Percentiles rank a stretch among this genome's conserved stretches.
phyloP scores from a whole-genome alignment of 352 stramenopile genomes.

The Pythium apleroticum region DNA sequence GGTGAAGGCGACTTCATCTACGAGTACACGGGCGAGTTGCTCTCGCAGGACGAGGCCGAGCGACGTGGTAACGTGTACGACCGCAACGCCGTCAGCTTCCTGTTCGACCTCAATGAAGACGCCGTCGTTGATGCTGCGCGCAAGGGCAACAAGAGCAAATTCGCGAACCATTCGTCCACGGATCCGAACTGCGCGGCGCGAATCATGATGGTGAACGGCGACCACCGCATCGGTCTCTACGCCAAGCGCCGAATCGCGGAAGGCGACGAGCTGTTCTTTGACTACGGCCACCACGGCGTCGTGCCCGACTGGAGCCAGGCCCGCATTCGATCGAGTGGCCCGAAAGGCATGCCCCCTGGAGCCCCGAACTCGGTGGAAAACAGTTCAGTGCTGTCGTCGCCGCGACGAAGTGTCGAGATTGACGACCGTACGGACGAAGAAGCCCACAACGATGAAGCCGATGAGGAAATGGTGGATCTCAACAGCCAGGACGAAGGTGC shows the following conservation, averaged over 20 bases:
- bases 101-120: conserved; percentile 95
- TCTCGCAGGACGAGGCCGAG: conserved; percentile 89
- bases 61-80: conserved; percentile 90
- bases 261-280: conserved; percentile 88
- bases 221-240: conserved; percentile 94
- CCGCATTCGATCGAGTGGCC: conserved; percentile 35
- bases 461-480: not conserved
- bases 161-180: conserved; percentile 86
- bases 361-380: conserved; percentile 17
- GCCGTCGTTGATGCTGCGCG: conserved; percentile 91
- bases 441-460: not conserved
- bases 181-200: conserved; percentile 83
- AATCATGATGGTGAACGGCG: conserved; percentile 91
- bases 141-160: conserved; percentile 96
- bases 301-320: conserved; percentile 80
- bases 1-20: conserved; percentile 74
- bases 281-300: conserved; percentile 81
- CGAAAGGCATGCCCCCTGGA: conserved; percentile 11
- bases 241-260: conserved; percentile 83
- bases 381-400: conserved; percentile 18
- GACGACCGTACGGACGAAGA: conserved; percentile 3
- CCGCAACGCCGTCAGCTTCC: conserved; percentile 87
- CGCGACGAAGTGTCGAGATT: conserved; percentile 6
- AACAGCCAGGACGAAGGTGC: not conserved
- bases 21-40: conserved; percentile 90